phyloP scores from a whole-genome alignment of 768 basidiomycete species.

The Gymnopilus dilepis region DNA sequence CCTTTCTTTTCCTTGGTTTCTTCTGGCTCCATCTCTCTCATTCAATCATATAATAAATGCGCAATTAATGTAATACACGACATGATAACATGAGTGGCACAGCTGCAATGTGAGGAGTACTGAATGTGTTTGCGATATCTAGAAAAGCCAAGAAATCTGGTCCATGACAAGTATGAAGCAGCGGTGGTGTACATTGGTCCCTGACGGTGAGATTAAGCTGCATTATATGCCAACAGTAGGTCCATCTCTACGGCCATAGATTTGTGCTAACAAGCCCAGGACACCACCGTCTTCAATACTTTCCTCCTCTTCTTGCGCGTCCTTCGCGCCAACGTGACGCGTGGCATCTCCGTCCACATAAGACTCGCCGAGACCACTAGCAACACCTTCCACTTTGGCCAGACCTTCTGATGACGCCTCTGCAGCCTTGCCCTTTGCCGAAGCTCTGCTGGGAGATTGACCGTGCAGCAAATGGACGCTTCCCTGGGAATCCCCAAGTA shows the following conservation, averaged over 20 bases:
- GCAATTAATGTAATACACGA: neutral
- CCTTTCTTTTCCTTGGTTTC: neutral
- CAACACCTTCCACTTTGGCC: constrained; percentile 58
- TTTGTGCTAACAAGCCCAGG: constrained; percentile 84
- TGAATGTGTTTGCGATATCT: neutral
- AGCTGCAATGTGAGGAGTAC: neutral
- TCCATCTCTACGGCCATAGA: constrained; percentile 68
- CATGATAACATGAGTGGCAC: neutral
- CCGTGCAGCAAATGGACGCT: constrained; percentile 16
- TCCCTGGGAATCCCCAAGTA: constrained; percentile 76
- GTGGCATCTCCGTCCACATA: constrained; percentile 73
- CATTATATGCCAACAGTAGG: constrained; percentile 42
- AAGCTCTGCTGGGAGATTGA: constrained; percentile 2
- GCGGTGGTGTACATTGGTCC: too few species aligned
- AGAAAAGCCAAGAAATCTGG: neutral
- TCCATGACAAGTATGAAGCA: too few species aligned
- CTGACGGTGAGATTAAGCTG: neutral
- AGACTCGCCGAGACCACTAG: constrained; percentile 69
- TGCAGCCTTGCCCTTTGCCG: constrained; percentile 17
- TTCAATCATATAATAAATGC: neutral
- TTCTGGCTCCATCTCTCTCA: neutral
- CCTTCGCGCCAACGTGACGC: constrained; percentile 37
- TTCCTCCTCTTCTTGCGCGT: constrained; percentile 62
- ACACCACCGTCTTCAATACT: constrained; percentile 81
- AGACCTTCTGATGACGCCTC: constrained; percentile 52